These are phyloP conservation scores for Trichoderma sp. DNA, from an alignment of 2,329 filamentous ascomycete species.

Conservation along the genomic window DNA sequence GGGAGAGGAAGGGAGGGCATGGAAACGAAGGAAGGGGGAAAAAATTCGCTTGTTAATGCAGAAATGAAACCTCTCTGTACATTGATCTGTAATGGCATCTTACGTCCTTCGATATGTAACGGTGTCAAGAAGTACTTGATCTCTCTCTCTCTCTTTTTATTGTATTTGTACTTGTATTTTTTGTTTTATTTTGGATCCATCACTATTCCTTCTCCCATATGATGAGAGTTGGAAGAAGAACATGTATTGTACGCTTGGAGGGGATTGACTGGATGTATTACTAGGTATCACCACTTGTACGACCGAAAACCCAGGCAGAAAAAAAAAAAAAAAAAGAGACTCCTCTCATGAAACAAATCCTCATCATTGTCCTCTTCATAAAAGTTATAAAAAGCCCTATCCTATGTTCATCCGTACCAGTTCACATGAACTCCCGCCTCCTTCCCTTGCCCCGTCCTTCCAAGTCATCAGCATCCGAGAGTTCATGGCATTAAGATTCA, in stretches of 20 bases:
- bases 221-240: no score
- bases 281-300: neutral
- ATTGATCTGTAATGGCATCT: conserved; percentile 19
- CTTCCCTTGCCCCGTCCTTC: neutral
- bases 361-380: conserved; percentile 7
- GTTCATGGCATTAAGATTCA: conserved; percentile 11
- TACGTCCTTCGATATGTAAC: conserved; percentile 6
- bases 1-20: no score
- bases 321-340: neutral
- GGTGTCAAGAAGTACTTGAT: conserved; percentile 5
- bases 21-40: neutral
- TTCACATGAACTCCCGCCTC: conserved; percentile 8
- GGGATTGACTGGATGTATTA: neutral
- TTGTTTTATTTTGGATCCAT: neutral
- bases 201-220: neutral
- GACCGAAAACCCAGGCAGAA: neutral
- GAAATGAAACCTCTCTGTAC: conserved; percentile 20
- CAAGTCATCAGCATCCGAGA: conserved; percentile 4
- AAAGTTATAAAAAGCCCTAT: conserved; percentile 15
- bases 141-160: neutral
- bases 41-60: conserved; percentile 3
- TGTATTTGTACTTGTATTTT: neutral
- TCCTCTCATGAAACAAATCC: neutral
- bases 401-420: conserved; percentile 14
- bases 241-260: neutral